Evolutionary conservation across 306 rosid genomes (phyloP), one percentile per base, ranked within the genome.

Genomic region (Cajanus cajan): DNA sequence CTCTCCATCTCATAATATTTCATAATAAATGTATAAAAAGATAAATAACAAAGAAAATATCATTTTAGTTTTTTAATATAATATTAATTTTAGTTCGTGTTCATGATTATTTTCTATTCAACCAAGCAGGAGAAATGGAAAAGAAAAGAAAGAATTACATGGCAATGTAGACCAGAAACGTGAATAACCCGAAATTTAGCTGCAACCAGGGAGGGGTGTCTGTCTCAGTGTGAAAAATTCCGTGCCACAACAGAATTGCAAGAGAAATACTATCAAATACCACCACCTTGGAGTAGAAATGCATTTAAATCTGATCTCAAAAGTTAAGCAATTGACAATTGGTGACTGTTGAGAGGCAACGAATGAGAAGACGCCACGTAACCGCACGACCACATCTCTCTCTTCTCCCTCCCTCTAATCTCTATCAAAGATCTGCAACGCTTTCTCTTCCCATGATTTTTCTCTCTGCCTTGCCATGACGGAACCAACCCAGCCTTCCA

Each of bases 401-500:
- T 73, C 82, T 75, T 61, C 37, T 50, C n/a, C n/a, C 59, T 57
- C 70, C 31, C 70, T 37, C 52, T 43, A n/a, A n/a, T n/a, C n/a
- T n/a, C n/a, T n/a, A 72, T 82, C 85, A 59, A 82, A 79, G 85
- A 87, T 87, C 88, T 84, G 85, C 90, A 84, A 77, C 77, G 34
- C 79, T 73, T 40, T 62, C 64, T 63, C 39, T 50, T 67, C 19
- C 10, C 33, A 68, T 43, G 54, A 43, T 43, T 43, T 43, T 43
- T 12, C 66, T 61, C 78, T 71, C 24, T 73, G 22, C 8, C 47
- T n/a, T 8, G 64, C 92, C 82, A 94, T 94, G 98, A 76, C 86
- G 74, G 95, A 90, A 18, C 84, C 91, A 51, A 89, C 82, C 72
- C 89, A 92, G 55, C 80, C 94, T 14, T 77, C 89, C 48, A 77